These are phyloP conservation scores for Cystofilobasidium macerans DNA, from an alignment of 768 basidiomycete genomes.

Conservation along the genomic window DNA sequence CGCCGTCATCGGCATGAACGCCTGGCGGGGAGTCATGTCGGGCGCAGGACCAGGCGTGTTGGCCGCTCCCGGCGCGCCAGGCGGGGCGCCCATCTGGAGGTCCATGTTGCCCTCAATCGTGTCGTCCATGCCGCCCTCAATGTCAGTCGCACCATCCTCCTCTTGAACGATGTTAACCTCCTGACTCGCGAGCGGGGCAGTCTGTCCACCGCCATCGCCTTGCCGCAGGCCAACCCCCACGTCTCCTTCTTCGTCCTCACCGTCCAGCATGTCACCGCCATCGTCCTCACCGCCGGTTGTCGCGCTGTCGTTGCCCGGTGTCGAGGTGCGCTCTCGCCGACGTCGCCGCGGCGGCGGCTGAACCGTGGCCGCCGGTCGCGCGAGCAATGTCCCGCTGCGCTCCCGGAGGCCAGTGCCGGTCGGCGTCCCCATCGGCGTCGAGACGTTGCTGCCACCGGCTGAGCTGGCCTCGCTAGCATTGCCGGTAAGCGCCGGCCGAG, in stretches of 20 bases:
- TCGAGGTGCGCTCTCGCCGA: slow-evolving; percentile 25
- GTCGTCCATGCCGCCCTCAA: slow-evolving; percentile 15
- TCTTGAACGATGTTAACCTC: slow-evolving; percentile 23
- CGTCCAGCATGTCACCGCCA: slow-evolving; percentile 34
- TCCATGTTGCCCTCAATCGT: slow-evolving; percentile 23
- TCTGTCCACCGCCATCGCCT: neutral
- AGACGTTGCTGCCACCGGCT: slow-evolving; percentile 32
- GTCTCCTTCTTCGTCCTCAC: slow-evolving; percentile 27
- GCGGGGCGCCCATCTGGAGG: slow-evolving; percentile 26
- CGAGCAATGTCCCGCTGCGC: slow-evolving; percentile 35
- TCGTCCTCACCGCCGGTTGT: slow-evolving; percentile 33
- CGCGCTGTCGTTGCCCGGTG: slow-evolving; percentile 13
- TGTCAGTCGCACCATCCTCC: slow-evolving; percentile 18
- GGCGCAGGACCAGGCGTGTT: slow-evolving; percentile 18
- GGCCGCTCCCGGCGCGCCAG: slow-evolving; percentile 24
- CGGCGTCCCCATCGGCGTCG: slow-evolving; percentile 37
- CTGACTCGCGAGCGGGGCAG: slow-evolving; percentile 17
- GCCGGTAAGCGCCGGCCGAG: slow-evolving; percentile 2
- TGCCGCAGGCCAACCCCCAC: neutral
- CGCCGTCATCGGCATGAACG: slow-evolving; percentile 18
- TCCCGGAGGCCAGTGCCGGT: slow-evolving; percentile 28
- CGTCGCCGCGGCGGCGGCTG: slow-evolving; percentile 28
- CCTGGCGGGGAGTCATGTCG: slow-evolving; percentile 22
- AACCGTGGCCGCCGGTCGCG: slow-evolving; percentile 28
- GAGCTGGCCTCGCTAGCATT: slow-evolving; percentile 29